Conservation (phyloP, 345 rosid genomes). For the Lumnitzera racemosa region DNA sequence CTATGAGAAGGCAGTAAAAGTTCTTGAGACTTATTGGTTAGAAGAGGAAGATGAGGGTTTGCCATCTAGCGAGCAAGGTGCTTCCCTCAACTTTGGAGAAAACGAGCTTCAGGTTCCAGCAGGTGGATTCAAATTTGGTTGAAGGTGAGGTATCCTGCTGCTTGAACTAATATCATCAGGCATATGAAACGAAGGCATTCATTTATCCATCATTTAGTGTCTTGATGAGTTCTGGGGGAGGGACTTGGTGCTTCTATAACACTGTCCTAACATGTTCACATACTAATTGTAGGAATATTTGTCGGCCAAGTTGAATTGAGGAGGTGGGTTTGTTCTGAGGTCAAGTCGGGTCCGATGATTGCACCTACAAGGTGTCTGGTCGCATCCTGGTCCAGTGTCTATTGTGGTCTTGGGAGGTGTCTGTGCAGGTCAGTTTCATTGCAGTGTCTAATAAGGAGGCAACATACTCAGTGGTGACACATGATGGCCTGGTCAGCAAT, state of each 20-base stretch:
- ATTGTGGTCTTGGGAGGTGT: constrained; percentile 14
- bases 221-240: no score
- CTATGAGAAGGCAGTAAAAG: constrained; percentile 51
- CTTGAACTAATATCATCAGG: no score
- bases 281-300: constrained; percentile 7
- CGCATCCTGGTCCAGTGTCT: constrained; percentile 16
- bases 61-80: constrained; percentile 47
- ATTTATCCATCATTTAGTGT: no score
- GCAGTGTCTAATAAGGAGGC: constrained; percentile 7
- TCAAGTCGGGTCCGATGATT: constrained; percentile 12
- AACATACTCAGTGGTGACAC: background rate
- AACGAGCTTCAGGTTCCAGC: constrained; percentile 36
- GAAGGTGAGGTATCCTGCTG: no score
- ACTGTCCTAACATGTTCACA: background rate
- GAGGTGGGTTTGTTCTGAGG: constrained; percentile 8
- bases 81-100: constrained; percentile 46
- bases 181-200: no score
- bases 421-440: constrained; percentile 10
- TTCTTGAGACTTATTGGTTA: constrained; percentile 51
- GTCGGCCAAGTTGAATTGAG: constrained; percentile 3
- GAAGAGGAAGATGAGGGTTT: constrained; percentile 47
- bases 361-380: constrained; percentile 8
- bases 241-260: no score
- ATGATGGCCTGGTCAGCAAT: background rate
- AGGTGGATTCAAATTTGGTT: constrained; percentile 63